phyloP scores from a whole-genome alignment of 805 yeast species.

The Barnettozyma siamensis region DNA sequence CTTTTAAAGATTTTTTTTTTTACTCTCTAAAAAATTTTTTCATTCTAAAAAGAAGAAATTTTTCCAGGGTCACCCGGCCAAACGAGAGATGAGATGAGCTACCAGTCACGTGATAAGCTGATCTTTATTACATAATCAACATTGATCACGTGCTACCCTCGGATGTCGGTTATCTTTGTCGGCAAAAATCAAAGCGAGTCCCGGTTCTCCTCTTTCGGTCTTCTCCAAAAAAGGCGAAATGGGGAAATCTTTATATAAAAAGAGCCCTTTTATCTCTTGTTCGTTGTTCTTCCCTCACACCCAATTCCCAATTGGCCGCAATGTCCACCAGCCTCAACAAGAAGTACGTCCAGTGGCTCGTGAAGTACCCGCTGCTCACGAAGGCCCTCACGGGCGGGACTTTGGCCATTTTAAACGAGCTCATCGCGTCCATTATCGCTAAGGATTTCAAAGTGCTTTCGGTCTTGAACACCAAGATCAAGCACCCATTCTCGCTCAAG shows the following conservation, averaged over 20 bases:
- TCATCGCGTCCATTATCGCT: constrained; percentile 46
- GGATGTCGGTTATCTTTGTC: too few species aligned
- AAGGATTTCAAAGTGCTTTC: constrained; percentile 33
- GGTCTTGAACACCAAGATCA: constrained; percentile 15
- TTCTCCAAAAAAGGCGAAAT: too few species aligned
- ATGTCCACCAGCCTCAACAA: constrained; percentile 17
- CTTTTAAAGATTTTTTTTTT: too few species aligned
- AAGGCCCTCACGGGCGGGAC: constrained; percentile 53
- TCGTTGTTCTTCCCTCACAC: not conserved
- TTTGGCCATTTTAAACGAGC: constrained; percentile 52
- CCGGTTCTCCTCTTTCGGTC: too few species aligned
- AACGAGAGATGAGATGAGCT: too few species aligned
- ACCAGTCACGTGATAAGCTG: too few species aligned
- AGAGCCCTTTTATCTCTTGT: not conserved
- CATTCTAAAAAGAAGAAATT: constrained; percentile 3
- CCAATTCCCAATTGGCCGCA: not conserved
- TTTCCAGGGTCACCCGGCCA: constrained; percentile 17
- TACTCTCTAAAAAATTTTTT: not conserved
- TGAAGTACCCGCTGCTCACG: constrained; percentile 49
- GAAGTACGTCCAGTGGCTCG: constrained; percentile 33
- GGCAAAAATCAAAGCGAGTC: too few species aligned
- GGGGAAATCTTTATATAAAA: too few species aligned
- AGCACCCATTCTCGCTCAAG: constrained; percentile 28
- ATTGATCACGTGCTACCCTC: too few species aligned
- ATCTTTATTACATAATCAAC: too few species aligned